Percentiles rank a stretch among this genome's conserved stretches.
These are phyloP conservation scores for Diaporthe nobilis DNA, from an alignment of 2,329 filamentous ascomycete genomes.

Conservation along the genomic window DNA sequence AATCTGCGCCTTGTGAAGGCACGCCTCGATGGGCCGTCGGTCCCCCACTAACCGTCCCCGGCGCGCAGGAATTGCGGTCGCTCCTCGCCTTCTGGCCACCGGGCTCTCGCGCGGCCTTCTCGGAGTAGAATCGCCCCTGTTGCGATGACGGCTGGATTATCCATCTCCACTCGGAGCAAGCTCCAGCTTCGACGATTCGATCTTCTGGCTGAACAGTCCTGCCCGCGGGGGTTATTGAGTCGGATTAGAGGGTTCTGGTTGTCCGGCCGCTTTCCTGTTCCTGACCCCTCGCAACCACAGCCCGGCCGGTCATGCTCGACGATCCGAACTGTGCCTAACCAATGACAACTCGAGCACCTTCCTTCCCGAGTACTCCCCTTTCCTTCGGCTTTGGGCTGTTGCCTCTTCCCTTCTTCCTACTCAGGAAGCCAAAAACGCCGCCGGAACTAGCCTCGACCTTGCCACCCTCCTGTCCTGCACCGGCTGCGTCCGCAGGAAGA, in stretches of 20 bases:
- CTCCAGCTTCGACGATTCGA: neutral
- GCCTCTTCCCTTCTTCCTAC: conserved; percentile 88
- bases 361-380: conserved; percentile 92
- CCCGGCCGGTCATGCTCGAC: conserved; percentile 10
- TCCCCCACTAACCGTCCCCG: neutral
- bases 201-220: neutral
- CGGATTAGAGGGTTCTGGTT: neutral
- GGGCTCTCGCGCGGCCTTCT: neutral
- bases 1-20: neutral
- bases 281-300: neutral
- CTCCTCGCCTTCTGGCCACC: conserved; percentile 1
- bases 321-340: conserved; percentile 58
- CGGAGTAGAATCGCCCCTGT: neutral
- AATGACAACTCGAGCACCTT: conserved; percentile 88
- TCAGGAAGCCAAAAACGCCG: conserved; percentile 92
- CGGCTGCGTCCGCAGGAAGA: conserved; percentile 76
- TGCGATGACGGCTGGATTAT: neutral
- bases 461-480: conserved; percentile 60
- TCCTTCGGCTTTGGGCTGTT: conserved; percentile 96
- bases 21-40: neutral
- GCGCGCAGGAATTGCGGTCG: neutral
- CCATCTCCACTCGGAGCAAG: neutral
- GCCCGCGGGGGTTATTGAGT: neutral
- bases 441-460: conserved; percentile 73
- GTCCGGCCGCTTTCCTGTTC: neutral